Evolutionary conservation across 2,329 filamentous ascomycete genomes (phyloP).

Genomic region (Leptographium wingfieldii): DNA sequence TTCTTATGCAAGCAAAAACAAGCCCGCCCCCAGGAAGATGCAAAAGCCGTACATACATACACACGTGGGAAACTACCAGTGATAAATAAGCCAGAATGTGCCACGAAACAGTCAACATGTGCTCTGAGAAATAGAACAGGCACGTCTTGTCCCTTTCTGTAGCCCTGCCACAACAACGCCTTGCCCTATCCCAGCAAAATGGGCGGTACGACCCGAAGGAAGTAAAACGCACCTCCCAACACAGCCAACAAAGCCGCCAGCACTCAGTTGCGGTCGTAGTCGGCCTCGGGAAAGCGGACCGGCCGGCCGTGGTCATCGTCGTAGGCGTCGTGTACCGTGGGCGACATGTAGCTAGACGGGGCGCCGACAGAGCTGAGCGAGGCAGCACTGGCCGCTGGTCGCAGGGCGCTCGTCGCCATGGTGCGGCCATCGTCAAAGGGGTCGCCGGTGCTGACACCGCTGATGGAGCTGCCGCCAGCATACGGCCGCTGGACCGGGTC

Average conservation of each 20-base stretch:
- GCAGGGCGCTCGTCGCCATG: constrained; percentile 3
- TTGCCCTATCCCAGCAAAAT: background rate
- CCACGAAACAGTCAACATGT: too few relatives aligned
- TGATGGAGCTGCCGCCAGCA: background rate
- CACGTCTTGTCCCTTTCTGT: too few relatives aligned
- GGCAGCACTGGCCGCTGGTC: constrained; percentile 10
- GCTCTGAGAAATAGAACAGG: too few relatives aligned
- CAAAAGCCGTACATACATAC: background rate
- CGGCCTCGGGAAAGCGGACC: constrained; percentile 41
- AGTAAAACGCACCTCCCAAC: background rate
- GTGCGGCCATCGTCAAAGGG: constrained; percentile 35
- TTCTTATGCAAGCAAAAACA: background rate
- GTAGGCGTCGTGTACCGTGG: constrained; percentile 29
- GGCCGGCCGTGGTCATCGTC: constrained; percentile 28
- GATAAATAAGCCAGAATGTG: background rate
- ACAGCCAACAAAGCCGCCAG: too few relatives aligned
- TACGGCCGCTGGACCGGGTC: background rate
- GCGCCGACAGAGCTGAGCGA: constrained; percentile 6
- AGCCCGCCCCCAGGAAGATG: background rate
- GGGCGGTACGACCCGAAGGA: background rate
- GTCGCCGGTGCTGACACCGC: constrained; percentile 12
- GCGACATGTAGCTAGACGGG: constrained; percentile 24
- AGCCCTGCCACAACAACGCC: background rate
- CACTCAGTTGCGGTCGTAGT: constrained; percentile 38
- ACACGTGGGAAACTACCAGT: background rate